A percentile compares a stretch with the other conserved stretches of the same genome.
These are phyloP conservation scores for Echium plantagineum DNA, from an alignment of 257 asterid species.

Conservation along the genomic window DNA sequence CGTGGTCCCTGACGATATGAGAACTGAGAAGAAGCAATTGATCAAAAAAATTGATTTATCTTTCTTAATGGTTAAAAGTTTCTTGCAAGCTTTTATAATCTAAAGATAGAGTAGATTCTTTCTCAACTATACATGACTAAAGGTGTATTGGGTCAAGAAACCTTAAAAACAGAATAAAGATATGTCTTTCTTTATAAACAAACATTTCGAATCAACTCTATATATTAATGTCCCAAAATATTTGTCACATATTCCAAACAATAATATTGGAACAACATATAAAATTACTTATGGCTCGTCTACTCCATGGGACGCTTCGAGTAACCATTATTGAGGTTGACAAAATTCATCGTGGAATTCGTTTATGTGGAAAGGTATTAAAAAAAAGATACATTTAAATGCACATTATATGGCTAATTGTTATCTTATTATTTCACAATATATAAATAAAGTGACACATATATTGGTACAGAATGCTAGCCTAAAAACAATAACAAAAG, in stretches of 20 bases:
- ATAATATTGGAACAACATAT: not conserved
- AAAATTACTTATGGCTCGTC: not conserved
- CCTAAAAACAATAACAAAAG: conserved; percentile 27
- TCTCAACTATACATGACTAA: not conserved
- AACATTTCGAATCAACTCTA: not conserved
- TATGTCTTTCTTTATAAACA: conserved; percentile 20
- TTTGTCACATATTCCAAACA: not conserved
- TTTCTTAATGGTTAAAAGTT: not conserved
- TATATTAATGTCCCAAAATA: not conserved
- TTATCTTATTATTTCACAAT: not conserved
- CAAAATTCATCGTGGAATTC: conserved; percentile 31
- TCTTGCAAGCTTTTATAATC: not conserved
- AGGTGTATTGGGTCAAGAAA: not conserved
- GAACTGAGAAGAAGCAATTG: not conserved
- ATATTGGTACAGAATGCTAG: conserved; percentile 21
- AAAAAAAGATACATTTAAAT: not conserved
- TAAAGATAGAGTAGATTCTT: not conserved
- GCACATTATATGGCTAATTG: not conserved
- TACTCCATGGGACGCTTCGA: conserved; percentile 73
- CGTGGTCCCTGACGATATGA: no score
- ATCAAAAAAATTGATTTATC: not conserved
- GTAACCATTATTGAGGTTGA: conserved; percentile 55
- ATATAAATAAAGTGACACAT: not conserved
- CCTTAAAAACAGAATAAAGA: conserved; percentile 3
- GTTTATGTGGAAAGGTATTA: conserved; percentile 40